A percentile compares a stretch with the other conserved stretches of the same genome.
Evolutionary conservation across 1,284 basidiomycete species (phyloP).

Genomic region (Trichosporon inkin): DNA sequence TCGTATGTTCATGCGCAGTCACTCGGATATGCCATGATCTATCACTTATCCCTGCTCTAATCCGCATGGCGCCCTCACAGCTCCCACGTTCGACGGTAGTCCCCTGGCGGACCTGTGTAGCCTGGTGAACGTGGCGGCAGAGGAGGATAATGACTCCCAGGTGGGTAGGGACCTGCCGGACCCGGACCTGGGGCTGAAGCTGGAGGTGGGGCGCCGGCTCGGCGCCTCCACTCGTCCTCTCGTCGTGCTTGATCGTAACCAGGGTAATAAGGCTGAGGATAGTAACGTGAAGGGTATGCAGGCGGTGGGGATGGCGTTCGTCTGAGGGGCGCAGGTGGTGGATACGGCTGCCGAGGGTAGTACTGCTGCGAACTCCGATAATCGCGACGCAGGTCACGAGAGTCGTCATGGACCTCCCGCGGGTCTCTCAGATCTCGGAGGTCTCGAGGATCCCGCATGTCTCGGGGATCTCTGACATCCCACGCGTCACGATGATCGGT

Average conservation of each 20-base stretch:
- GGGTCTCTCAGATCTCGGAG: neutral
- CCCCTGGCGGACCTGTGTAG: neutral
- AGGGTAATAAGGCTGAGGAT: conserved; percentile 4
- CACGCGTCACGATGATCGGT: neutral
- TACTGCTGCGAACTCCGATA: neutral
- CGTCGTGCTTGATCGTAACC: conserved; percentile 1
- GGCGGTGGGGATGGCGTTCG: conserved; percentile 3
- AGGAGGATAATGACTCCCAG: neutral
- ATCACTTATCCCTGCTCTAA: neutral
- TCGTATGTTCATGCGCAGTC: neutral
- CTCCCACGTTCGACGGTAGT: conserved; percentile 2
- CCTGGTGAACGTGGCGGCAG: neutral
- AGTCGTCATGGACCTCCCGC: neutral
- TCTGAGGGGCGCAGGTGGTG: neutral
- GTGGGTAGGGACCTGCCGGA: neutral
- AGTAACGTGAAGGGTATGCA: conserved; percentile 4
- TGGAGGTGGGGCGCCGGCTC: neutral
- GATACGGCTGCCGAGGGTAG: conserved; percentile 1
- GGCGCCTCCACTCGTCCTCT: neutral
- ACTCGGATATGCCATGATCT: neutral
- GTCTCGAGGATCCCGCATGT: neutral
- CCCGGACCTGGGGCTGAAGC: neutral
- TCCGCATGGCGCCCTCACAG: neutral
- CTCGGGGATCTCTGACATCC: neutral
- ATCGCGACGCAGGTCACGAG: neutral